A percentile compares a stretch with the other conserved stretches of the same genome.
Conservation (phyloP, 75 land plant species). For the Picea glauca region DNA sequence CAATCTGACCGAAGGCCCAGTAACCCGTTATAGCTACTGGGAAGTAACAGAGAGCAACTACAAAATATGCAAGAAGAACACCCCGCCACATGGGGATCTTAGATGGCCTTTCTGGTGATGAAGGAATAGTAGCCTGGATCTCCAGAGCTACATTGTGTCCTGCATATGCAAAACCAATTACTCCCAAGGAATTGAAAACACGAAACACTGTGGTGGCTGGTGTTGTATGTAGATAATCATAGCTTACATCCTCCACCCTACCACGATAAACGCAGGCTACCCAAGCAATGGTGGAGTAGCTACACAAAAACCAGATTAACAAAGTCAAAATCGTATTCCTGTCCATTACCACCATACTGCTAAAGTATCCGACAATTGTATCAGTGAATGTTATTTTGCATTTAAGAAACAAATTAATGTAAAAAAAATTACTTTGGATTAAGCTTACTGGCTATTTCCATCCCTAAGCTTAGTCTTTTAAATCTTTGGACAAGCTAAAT, state of each 20-base stretch:
- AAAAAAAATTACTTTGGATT: neutral
- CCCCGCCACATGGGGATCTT: conserved; percentile 90
- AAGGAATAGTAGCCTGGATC: conserved; percentile 92
- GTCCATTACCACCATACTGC: neutral
- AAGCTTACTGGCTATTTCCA: neutral
- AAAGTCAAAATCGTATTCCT: neutral
- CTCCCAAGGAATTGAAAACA: conserved; percentile 72
- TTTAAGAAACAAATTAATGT: neutral
- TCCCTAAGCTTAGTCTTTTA: no score
- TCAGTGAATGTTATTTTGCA: neutral
- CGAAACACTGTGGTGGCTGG: conserved; percentile 42
- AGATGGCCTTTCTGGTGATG: conserved; percentile 78
- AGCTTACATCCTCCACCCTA: conserved; percentile 35
- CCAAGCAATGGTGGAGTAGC: conserved; percentile 90
- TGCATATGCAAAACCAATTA: conserved; percentile 78
- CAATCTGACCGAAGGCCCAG: conserved; percentile 82
- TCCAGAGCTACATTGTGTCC: conserved; percentile 90
- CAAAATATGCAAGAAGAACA: conserved; percentile 59
- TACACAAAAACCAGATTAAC: conserved; percentile 14
- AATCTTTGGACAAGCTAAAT: neutral
- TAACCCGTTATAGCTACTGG: conserved; percentile 86
- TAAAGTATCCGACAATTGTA: neutral
- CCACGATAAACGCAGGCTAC: conserved; percentile 42
- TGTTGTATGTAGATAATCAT: conserved; percentile 33
- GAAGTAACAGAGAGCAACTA: conserved; percentile 79